Base-by-base conservation (phyloP, 805 yeast species). In the Scheffersomyces lignosus region DNA sequence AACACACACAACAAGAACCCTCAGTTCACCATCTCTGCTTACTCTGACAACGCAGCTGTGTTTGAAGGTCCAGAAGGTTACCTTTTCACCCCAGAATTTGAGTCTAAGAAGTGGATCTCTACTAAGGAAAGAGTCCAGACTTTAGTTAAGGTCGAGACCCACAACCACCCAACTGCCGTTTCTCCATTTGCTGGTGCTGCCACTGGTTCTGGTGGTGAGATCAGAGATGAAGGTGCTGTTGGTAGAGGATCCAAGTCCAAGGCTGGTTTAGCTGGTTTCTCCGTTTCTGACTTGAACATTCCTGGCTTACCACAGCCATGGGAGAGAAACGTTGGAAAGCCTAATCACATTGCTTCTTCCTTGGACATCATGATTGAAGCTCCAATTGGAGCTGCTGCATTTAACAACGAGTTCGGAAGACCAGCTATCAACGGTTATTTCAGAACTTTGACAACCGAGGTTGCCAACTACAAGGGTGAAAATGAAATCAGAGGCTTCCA, bases 171-270 rank as follows among this genome's bases (percentile, higher is more conserved):
- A 37, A 93, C 99, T 17, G 99, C 99, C 1, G 97, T 93, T 4
- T 91, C 98, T 16, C 99, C 99, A 27, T 93, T 88, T 67, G 90
- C 99, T 3, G 99, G 99, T 64, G 99, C 99, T 22, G 96, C 99
- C 29, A 93, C 99, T 10, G 99, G 99, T 46, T 90, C 98, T 8
- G 99, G 99, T 62, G 99, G 99, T 71, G 99, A 93, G 68, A 93
- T 93, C 56, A 87, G 99, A 75, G 99, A 93, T 65, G 99, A 93
- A 70, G 99, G 97, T 69, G 99, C 99, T 20, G 96, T 93, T 17
- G 99, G 99, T 46, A 81, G 97, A 62, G 99, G 99, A 31, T 91
- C 98, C 17, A 88, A 88, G 64, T 80, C 98, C 29, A 91, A 93
- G 67, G 96, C 97, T 57, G 99, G 99, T 37, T 73, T 93, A 44